Evolutionary conservation across 2,329 filamentous ascomycete species (phyloP).

Genomic region (Chrysoporthe austroafricana): DNA sequence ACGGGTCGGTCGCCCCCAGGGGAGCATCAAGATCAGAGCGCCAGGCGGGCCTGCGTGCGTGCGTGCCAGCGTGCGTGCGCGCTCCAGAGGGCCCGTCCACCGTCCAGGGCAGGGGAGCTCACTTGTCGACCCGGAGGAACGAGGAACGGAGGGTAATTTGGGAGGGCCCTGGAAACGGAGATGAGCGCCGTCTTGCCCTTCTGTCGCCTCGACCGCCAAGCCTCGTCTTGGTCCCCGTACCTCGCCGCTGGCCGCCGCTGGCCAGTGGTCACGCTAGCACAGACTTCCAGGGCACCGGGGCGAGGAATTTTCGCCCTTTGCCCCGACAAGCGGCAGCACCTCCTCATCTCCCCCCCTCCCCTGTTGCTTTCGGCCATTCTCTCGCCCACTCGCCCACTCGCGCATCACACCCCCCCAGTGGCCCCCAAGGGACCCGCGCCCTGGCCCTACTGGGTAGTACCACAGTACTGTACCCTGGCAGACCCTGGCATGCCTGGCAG

Average conservation of each 20-base stretch:
- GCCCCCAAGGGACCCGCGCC: not conserved
- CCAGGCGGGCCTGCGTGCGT: too few species aligned
- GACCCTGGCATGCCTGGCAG: not conserved
- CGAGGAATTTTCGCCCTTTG: conserved; percentile 12
- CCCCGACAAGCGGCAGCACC: conserved; percentile 15
- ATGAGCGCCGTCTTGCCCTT: not conserved
- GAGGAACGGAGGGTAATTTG: not conserved
- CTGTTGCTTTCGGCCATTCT: conserved; percentile 4
- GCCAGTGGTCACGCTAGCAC: not conserved
- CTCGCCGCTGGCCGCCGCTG: not conserved
- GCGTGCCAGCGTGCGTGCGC: too few species aligned
- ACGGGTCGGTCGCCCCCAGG: not conserved
- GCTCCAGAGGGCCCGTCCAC: too few species aligned
- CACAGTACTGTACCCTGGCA: not conserved
- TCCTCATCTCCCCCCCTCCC: not conserved
- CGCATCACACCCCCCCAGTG: too few species aligned
- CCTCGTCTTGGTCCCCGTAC: not conserved
- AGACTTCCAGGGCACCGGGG: not conserved
- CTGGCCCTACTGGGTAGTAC: not conserved
- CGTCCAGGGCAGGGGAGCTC: not conserved
- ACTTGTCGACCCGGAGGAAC: not conserved
- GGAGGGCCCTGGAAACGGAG: not conserved
- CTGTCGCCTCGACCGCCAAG: not conserved
- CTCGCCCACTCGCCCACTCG: not conserved
- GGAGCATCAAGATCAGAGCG: too few species aligned